Evolutionary conservation across 495 filamentous ascomycete species (phyloP).

Genomic region (Aspergillus asperescens): DNA sequence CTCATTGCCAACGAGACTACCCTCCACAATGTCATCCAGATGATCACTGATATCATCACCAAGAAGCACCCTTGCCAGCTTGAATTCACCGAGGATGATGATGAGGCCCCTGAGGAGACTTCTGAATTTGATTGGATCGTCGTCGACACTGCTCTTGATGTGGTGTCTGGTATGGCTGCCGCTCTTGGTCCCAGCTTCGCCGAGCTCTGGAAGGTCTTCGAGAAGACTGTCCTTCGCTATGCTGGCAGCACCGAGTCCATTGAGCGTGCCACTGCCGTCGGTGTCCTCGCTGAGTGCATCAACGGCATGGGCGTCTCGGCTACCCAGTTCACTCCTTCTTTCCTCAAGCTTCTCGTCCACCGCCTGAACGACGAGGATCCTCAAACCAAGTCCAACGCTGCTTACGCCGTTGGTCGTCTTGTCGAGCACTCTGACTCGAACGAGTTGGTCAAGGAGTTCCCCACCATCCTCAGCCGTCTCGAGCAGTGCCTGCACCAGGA

Average conservation of each 20-base stretch:
- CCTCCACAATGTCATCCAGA: conserved; percentile 61
- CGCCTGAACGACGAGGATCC: conserved; percentile 83
- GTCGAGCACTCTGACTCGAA: conserved; percentile 70
- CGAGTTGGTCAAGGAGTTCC: conserved; percentile 66
- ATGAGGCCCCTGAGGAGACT: conserved; percentile 66
- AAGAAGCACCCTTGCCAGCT: conserved; percentile 90
- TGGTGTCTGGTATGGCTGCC: conserved; percentile 72
- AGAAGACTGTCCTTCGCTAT: conserved; percentile 83
- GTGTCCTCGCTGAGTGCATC: conserved; percentile 88
- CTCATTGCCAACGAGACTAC: conserved; percentile 64
- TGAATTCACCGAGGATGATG: conserved; percentile 73
- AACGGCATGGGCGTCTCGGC: conserved; percentile 73
- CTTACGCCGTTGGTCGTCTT: conserved; percentile 82
- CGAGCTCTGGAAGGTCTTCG: conserved; percentile 88
- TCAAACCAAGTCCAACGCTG: conserved; percentile 91
- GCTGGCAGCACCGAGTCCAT: conserved; percentile 74
- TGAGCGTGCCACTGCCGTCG: conserved; percentile 84
- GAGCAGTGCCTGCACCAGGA: conserved; percentile 74
- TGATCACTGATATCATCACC: conserved; percentile 67
- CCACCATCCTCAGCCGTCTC: conserved; percentile 70
- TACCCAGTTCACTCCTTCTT: conserved; percentile 66
- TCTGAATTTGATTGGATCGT: conserved; percentile 98
- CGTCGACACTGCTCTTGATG: conserved; percentile 89
- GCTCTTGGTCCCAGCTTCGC: conserved; percentile 77
- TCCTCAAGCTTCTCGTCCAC: conserved; percentile 79